These are phyloP conservation scores for Colletotrichum gloeosporioides DNA, from an alignment of 2,329 filamentous ascomycete genomes.

Conservation along the genomic window DNA sequence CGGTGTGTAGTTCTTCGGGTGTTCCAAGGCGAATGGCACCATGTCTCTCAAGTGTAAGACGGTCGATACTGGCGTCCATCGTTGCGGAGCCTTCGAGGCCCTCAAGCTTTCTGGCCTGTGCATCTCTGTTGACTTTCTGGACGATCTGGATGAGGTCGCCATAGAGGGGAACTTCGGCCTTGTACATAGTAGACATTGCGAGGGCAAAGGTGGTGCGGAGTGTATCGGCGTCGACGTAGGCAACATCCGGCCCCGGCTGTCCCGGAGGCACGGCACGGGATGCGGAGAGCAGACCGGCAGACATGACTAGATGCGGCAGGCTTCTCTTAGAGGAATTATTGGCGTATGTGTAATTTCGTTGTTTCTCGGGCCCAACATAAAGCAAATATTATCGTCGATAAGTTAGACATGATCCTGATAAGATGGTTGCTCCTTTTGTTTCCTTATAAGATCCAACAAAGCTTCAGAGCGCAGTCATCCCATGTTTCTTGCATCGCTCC, in stretches of 20 bases:
- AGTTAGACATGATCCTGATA: rapidly evolving
- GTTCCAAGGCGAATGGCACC: constrained; percentile 57
- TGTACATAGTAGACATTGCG: constrained; percentile 40
- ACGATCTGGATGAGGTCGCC: constrained; percentile 36
- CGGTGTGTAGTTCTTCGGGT: constrained; percentile 43
- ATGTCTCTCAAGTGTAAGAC: constrained; percentile 36
- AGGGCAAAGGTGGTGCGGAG: constrained; percentile 32
- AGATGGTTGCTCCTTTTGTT: background rate
- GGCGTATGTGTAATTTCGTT: background rate
- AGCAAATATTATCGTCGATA: background rate
- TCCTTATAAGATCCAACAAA: background rate
- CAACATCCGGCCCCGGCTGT: background rate
- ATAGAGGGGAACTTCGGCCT: constrained; percentile 38
- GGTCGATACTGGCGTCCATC: background rate
- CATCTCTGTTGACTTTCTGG: constrained; percentile 26
- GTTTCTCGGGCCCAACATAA: background rate
- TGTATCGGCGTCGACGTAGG: constrained; percentile 19
- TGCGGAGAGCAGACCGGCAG: background rate
- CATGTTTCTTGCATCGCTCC: background rate
- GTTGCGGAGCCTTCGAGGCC: background rate
- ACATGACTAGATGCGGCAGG: background rate
- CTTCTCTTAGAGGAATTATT: background rate
- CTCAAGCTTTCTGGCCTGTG: background rate
- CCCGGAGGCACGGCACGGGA: background rate
- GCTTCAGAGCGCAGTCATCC: background rate